These are phyloP conservation scores for Euphorbia lathyris DNA, from an alignment of 345 rosid species.

Conservation along the genomic window DNA sequence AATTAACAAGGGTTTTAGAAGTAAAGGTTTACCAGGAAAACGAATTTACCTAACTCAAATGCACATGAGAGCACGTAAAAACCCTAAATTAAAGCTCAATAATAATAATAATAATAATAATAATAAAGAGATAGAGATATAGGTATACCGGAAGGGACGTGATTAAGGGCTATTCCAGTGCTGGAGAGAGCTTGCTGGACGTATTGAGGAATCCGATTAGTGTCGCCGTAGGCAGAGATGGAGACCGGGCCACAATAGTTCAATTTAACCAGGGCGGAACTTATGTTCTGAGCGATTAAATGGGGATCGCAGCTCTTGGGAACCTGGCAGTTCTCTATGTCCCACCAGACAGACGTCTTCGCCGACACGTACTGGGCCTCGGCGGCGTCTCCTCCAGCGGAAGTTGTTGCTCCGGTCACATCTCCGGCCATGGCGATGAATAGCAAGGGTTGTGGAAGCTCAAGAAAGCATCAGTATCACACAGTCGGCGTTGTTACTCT, in stretches of 20 bases:
- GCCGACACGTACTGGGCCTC: slow-evolving; percentile 64
- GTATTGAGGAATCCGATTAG: slow-evolving; percentile 52
- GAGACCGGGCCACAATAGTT: slow-evolving; percentile 82
- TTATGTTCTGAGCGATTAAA: slow-evolving; percentile 79
- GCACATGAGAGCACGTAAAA: background rate
- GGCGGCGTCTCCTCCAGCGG: slow-evolving; percentile 21
- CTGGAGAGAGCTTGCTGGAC: slow-evolving; percentile 84
- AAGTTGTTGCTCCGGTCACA: slow-evolving; percentile 10
- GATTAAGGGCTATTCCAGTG: slow-evolving; percentile 90
- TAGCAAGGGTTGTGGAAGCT: background rate
- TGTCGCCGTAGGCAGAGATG: slow-evolving; percentile 89
- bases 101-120: no score
- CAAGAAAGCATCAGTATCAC: background rate
- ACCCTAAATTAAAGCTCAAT: background rate
- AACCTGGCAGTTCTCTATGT: slow-evolving; percentile 88
- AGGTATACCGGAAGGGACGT: slow-evolving; percentile 75
- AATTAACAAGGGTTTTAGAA: background rate
- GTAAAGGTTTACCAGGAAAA: background rate
- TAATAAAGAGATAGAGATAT: background rate
- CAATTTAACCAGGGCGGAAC: slow-evolving; percentile 66
- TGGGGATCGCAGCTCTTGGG: slow-evolving; percentile 68
- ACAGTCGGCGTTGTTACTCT: background rate
- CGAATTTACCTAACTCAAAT: background rate
- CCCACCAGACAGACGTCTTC: slow-evolving; percentile 98
- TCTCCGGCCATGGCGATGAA: slow-evolving; percentile 21